phyloP scores from a whole-genome alignment of 768 basidiomycete species.

The Tricholoma terreum region DNA sequence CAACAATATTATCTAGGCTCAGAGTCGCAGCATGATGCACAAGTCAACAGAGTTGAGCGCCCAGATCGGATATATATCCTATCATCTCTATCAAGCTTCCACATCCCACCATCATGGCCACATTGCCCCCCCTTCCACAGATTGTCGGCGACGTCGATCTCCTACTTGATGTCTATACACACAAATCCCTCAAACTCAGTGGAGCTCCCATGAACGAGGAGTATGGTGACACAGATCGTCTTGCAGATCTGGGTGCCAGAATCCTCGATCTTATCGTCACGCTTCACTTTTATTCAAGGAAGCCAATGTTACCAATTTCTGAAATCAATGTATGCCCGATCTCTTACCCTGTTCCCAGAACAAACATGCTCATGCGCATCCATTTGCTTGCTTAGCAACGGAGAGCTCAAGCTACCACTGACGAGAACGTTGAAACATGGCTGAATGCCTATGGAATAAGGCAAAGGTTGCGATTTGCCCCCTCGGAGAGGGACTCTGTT shows the following conservation, averaged over 20 bases:
- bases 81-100: no score
- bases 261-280: conserved; percentile 53
- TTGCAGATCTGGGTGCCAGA: conserved; percentile 54
- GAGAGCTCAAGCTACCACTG: conserved; percentile 30
- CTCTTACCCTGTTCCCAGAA: not conserved
- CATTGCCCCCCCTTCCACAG: conserved; percentile 47
- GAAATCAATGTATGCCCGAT: conserved; percentile 42
- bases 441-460: conserved; percentile 49
- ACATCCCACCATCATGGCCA: conserved; percentile 16
- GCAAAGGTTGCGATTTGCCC: conserved; percentile 48
- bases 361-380: conserved; percentile 3
- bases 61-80: no score
- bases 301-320: conserved; percentile 37
- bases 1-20: no score
- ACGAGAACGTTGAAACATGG: conserved; percentile 46
- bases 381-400: conserved; percentile 19
- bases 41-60: no score
- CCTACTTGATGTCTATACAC: conserved; percentile 57
- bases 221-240: conserved; percentile 59
- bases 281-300: conserved; percentile 43
- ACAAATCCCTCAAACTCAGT: conserved; percentile 35
- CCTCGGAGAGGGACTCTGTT: conserved; percentile 33
- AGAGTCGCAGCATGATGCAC: no score
- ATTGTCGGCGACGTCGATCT: conserved; percentile 54
- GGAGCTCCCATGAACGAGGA: conserved; percentile 34